Evolutionary conservation across 768 basidiomycete genomes (phyloP).

Genomic region (Exsudoporus frostii): DNA sequence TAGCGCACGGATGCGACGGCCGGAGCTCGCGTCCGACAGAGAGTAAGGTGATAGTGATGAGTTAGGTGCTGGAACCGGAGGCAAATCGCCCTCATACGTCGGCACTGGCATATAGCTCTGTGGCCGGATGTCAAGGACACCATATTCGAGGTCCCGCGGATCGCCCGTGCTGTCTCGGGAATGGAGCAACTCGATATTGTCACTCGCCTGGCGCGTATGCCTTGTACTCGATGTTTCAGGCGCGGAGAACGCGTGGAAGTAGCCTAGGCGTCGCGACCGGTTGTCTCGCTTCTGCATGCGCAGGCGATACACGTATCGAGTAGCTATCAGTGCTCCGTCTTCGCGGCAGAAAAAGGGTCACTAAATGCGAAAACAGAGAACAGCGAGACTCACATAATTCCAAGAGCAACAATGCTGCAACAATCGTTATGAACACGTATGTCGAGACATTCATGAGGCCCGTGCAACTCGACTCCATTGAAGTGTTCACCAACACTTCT

Average conservation of each 20-base stretch:
- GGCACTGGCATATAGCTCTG: conserved; percentile 15
- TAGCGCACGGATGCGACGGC: conserved; percentile 27
- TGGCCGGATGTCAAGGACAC: conserved; percentile 22
- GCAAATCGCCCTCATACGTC: conserved; percentile 17
- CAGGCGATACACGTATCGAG: conserved; percentile 53
- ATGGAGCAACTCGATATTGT: conserved; percentile 28
- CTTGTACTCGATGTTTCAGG: conserved; percentile 6
- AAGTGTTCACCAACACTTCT: conserved; percentile 38
- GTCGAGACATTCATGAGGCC: conserved; percentile 40
- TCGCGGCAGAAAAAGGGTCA: conserved; percentile 3
- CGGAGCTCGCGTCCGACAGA: conserved; percentile 9
- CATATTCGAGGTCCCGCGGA: conserved; percentile 10
- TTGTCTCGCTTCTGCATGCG: conserved; percentile 46
- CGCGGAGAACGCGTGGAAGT: conserved; percentile 27
- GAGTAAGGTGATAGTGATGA: conserved; percentile 3
- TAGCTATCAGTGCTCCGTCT: conserved; percentile 55
- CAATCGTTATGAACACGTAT: conserved; percentile 46
- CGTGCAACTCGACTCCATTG: conserved; percentile 44
- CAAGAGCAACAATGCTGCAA: conserved; percentile 42
- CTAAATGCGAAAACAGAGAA: background rate
- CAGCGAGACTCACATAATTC: conserved; percentile 51
- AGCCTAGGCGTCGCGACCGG: conserved; percentile 34
- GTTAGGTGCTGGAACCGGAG: conserved; percentile 1
- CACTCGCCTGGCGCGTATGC: conserved; percentile 27
- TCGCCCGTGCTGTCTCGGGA: conserved; percentile 11